Percentiles rank a stretch among this genome's conserved stretches.
Evolutionary conservation across 1,139 yeast species (phyloP).

Genomic region (Geotrichum carabidarum): DNA sequence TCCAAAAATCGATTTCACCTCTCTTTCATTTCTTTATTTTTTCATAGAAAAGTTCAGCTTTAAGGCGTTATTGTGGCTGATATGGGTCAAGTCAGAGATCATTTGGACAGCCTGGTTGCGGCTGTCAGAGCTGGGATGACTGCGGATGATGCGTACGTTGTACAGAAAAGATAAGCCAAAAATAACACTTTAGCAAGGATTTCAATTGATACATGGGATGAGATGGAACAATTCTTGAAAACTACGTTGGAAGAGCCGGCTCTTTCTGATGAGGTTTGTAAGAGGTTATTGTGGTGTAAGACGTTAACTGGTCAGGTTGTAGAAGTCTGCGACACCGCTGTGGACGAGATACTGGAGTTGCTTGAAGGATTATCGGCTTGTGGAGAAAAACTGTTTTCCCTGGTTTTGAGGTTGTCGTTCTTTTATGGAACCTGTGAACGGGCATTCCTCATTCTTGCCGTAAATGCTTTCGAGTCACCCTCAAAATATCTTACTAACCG

Average conservation of each 20-base stretch:
- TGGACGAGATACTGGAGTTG: slow-evolving; percentile 5
- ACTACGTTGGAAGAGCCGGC: slow-evolving; percentile 9
- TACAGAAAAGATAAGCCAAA: not conserved
- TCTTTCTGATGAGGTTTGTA: slow-evolving; percentile 9
- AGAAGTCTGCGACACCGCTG: slow-evolving; percentile 5
- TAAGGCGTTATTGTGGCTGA: no score
- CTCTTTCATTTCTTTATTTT: no score
- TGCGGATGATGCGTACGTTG: slow-evolving; percentile 10
- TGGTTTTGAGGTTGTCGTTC: slow-evolving; percentile 13
- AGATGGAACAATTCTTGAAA: slow-evolving; percentile 6
- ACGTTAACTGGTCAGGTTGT: slow-evolving; percentile 2
- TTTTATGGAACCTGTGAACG: slow-evolving; percentile 19
- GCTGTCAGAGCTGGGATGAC: slow-evolving; percentile 14
- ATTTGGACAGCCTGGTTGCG: not conserved
- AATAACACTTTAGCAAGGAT: slow-evolving; percentile 3
- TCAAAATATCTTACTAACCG: no score
- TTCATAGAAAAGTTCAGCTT: no score
- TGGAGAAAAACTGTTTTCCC: slow-evolving; percentile 14
- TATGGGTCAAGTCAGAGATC: not conserved
- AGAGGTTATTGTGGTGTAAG: not conserved
- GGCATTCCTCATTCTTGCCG: slow-evolving; percentile 18
- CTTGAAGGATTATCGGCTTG: slow-evolving; percentile 11
- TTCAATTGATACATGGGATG: slow-evolving; percentile 9
- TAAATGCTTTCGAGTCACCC: not conserved
- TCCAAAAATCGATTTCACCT: no score